Evolutionary conservation across 164 flowering plant genomes (phyloP), one percentile per base, ranked within the genome.

Genomic region (Tinospora cordifolia): DNA sequence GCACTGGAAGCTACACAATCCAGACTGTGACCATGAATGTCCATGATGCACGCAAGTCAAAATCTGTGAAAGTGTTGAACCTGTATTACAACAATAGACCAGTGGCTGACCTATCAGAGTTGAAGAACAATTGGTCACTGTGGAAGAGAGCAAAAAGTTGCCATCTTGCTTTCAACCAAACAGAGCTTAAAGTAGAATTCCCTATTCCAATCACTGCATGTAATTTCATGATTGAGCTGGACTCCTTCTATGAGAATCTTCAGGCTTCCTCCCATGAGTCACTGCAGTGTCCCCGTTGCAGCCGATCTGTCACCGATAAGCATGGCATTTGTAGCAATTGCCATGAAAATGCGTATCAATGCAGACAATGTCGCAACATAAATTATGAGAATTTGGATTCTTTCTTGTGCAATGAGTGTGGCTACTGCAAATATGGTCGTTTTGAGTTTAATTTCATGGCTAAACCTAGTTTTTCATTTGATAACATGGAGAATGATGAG

Each of bases 71-170:
- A 79, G 94, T 92, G 13, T 80, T 95, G 84, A 95, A 95, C 76
- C 81, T 95, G 49, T 95, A 95, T 75, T 95, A 95, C 79, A 95
- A 92, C 79, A 95, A 95, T 75, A 87, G 98, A 73, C 98, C 99
- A 40, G 99, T 95, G 66, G 82, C 99, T 54, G 99, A 95, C 75
- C 77, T 95, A 79, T 90, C 99, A 30, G 99, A 95, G 80, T 78
- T 95, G 84, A 95, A 92, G 79, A 95, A 95, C 71, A 95, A 90
- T 76, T 92, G 99, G 99, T 81, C 99, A 12, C 73, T 95, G 79
- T 95, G 99, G 99, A 95, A 91, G 83, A 96, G 97, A 71, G 98
- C 99, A 39, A 95, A 95, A 79, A 90, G 92, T 77, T 95, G 99
- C 70, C 91, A 87, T 78, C 98, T 95, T 74, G 86, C 93, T 75